Evolutionary conservation across 345 rosid species (phyloP), one percentile per base, ranked within the genome.

Genomic region (Populus deltoides): DNA sequence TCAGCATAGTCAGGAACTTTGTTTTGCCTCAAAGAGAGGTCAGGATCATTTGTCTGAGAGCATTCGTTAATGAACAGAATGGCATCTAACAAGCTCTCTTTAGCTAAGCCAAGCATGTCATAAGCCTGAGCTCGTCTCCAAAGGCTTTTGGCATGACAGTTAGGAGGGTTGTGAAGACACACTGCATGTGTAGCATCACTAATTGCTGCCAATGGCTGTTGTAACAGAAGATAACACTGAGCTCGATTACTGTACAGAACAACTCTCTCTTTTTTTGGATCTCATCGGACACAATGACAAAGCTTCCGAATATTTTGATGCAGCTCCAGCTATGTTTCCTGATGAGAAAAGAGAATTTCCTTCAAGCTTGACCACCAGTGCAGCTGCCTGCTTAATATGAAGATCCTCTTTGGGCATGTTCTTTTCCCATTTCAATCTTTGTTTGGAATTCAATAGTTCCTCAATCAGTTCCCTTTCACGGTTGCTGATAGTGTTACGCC

Each of bases 41-140:
- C 99, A 1, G 98, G 99, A 70, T 96, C 99, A 77, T 90, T 92
- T 41, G 98, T 89, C 86, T 91, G 99, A 57, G 99, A 96, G 78
- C 99, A 96, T 70, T 96, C 99, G 66, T 96, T 96, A 68, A 96
- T 94, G 81, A 96, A 96, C 71, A 96, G 85, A 87, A 96, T 96
- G 2, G 98, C 99, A 68, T 96, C 99, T n/a, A 96, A 84, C 85
- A 96, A 84, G 78, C 97, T 94, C 86, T 96, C 99, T 84, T 96
- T 94, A 65, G 97, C 98, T 83, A 96, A 83, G 43, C 92, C 92
- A 18, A 96, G 87, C 96, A 96, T 96, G 84, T 96, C 99, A 77
- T 92, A 96, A 36, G 98, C 97, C 79, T 96, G 98, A 75, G 99
- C 97, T 86, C 99, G 91, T 80, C 98, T 92, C 98, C 99, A 96